These are phyloP conservation scores for Melaleuca alternifolia DNA, from an alignment of 345 rosid genomes.

Conservation along the genomic window DNA sequence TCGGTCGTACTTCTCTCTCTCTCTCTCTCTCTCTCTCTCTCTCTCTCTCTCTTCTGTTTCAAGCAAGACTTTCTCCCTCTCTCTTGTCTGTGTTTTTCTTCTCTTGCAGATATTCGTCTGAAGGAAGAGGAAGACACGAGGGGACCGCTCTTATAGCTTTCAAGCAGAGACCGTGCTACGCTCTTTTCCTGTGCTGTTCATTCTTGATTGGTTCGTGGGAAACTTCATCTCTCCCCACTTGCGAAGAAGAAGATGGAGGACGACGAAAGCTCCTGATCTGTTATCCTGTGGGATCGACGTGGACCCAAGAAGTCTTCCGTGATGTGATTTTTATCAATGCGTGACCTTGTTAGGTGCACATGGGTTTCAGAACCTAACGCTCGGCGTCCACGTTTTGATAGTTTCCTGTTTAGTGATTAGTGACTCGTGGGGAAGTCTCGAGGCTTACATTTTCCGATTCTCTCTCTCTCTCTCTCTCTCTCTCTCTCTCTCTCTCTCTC, in stretches of 20 bases:
- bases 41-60: background rate
- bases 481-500: background rate
- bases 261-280: background rate
- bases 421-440: background rate
- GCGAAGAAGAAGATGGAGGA: background rate
- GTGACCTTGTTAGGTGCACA: background rate
- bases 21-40: background rate
- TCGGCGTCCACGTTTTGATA: background rate
- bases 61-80: background rate
- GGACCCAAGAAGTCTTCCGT: background rate
- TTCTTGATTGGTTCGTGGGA: background rate
- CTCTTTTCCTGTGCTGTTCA: background rate
- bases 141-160: background rate
- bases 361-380: background rate
- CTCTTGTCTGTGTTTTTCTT: background rate
- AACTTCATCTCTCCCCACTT: background rate
- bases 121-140: background rate
- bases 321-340: background rate
- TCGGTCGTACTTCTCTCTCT: background rate
- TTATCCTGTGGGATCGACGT: background rate
- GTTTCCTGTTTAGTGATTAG: background rate
- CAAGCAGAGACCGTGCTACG: background rate
- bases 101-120: background rate
- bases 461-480: background rate
- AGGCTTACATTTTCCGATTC: background rate